Conservation (phyloP, 352 stramenopile genomes). For the Phytophthora meadii region DNA sequence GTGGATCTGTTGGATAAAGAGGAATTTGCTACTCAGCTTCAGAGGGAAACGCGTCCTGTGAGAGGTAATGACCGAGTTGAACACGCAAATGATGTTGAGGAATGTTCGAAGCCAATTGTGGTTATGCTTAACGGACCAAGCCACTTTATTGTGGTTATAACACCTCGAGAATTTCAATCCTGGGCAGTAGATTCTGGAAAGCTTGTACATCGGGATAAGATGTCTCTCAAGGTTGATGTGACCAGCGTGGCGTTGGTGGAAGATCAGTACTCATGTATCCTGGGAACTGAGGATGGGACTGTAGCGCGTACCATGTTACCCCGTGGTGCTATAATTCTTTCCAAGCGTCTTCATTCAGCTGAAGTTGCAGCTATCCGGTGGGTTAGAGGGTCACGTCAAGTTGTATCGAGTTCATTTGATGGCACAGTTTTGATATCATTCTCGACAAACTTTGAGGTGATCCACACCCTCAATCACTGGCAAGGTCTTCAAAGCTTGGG, state of each 20-base stretch:
- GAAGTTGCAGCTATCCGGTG: conserved; percentile 36
- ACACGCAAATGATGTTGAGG: conserved; percentile 24
- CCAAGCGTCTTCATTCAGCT: conserved; percentile 32
- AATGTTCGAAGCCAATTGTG: conserved; percentile 40
- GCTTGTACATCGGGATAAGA: conserved; percentile 24
- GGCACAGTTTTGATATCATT: conserved; percentile 44
- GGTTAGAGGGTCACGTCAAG: conserved; percentile 15
- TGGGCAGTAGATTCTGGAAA: conserved; percentile 36
- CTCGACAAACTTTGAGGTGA: conserved; percentile 41
- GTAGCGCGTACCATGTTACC: conserved; percentile 50
- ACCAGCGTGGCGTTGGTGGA: conserved; percentile 40
- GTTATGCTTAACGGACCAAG: conserved; percentile 39
- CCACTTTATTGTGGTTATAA: conserved; percentile 46
- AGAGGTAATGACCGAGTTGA: not conserved
- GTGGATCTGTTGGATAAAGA: conserved; percentile 38
- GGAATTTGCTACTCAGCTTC: not conserved
- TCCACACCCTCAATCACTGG: conserved; percentile 55
- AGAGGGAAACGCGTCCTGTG: not conserved
- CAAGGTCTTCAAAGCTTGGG: conserved; percentile 35
- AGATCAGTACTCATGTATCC: conserved; percentile 55
- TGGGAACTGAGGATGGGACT: conserved; percentile 45
- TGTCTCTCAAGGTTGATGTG: conserved; percentile 36
- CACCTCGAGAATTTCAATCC: conserved; percentile 32
- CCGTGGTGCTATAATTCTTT: conserved; percentile 36
- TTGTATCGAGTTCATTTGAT: conserved; percentile 41